These are phyloP conservation scores for Aspergillus baeticus DNA, from an alignment of 495 filamentous ascomycete species.

Conservation along the genomic window DNA sequence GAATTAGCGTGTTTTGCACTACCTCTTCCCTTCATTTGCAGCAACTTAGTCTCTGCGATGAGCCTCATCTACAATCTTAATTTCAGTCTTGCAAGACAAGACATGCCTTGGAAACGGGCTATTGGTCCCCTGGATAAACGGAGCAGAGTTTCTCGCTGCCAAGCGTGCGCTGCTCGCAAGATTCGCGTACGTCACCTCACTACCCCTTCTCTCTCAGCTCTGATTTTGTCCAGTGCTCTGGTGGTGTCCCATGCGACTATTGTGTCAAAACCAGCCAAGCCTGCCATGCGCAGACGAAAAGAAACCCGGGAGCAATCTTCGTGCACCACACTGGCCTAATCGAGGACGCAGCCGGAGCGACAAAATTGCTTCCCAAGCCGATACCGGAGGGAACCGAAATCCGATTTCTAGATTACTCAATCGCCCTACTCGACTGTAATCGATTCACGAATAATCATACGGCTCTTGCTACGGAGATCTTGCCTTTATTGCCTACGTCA, in stretches of 20 bases:
- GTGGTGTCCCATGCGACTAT: not conserved
- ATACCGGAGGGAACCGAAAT: not conserved
- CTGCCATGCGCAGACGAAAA: not conserved
- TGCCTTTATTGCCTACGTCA: not conserved
- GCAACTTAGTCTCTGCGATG: too few species aligned
- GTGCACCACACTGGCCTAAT: too few species aligned
- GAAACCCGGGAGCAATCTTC: too few species aligned
- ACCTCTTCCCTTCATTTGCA: too few species aligned
- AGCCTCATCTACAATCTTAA: too few species aligned
- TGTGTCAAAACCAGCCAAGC: not conserved
- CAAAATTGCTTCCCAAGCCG: not conserved
- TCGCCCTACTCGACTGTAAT: conserved; percentile 1
- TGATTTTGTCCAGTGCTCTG: not conserved
- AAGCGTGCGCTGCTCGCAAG: not conserved
- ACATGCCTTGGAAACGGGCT: not conserved
- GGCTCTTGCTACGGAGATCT: not conserved
- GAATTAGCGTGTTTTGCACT: too few species aligned
- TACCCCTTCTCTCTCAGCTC: not conserved
- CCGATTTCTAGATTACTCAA: conserved; percentile 1
- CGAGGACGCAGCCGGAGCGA: too few species aligned
- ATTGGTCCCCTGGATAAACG: not conserved
- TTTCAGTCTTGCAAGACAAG: not conserved
- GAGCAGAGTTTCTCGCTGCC: not conserved
- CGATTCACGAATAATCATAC: not conserved
- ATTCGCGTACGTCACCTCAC: not conserved